These are phyloP conservation scores for Paecilomyces niveus DNA, from an alignment of 2,329 filamentous ascomycete genomes.

Conservation along the genomic window DNA sequence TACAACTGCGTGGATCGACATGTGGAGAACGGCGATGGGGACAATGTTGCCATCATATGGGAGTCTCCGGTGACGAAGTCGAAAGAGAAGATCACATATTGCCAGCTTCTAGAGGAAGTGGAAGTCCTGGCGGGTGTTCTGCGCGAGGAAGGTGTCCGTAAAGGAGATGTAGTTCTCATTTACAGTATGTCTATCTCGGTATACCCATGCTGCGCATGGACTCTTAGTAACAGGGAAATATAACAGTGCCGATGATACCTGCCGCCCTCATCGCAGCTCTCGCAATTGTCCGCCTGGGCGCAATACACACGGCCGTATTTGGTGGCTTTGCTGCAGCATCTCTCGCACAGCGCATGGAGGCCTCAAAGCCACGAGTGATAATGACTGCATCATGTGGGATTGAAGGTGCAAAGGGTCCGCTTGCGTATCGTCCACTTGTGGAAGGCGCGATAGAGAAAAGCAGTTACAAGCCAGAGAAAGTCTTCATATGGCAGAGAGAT, in stretches of 20 bases:
- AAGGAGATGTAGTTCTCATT: slow-evolving; percentile 79
- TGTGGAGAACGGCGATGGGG: slow-evolving; percentile 70
- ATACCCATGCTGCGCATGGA: neutral
- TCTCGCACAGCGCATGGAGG: slow-evolving; percentile 81
- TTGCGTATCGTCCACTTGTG: slow-evolving; percentile 70
- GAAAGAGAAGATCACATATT: slow-evolving; percentile 69
- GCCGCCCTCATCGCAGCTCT: slow-evolving; percentile 80
- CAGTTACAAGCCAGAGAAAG: slow-evolving; percentile 62
- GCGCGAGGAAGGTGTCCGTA: slow-evolving; percentile 71
- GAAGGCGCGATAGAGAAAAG: slow-evolving; percentile 64
- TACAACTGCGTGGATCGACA: slow-evolving; percentile 91
- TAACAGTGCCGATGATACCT: slow-evolving; percentile 86
- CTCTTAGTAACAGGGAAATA: neutral
- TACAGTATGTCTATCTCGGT: slow-evolving; percentile 57
- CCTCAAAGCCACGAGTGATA: slow-evolving; percentile 65
- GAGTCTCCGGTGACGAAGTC: slow-evolving; percentile 75
- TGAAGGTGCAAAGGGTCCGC: slow-evolving; percentile 72
- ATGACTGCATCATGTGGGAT: slow-evolving; percentile 90
- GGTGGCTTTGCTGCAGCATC: slow-evolving; percentile 80
- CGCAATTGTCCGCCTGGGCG: slow-evolving; percentile 72
- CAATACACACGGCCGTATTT: slow-evolving; percentile 87
- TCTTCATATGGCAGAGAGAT: slow-evolving; percentile 78
- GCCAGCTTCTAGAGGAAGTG: slow-evolving; percentile 68
- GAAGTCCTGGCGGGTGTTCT: slow-evolving; percentile 75
- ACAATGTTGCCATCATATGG: slow-evolving; percentile 70